Percentiles rank a stretch among this genome's conserved stretches.
phyloP scores from a whole-genome alignment of 768 basidiomycete species.

The Trametes coccinea region DNA sequence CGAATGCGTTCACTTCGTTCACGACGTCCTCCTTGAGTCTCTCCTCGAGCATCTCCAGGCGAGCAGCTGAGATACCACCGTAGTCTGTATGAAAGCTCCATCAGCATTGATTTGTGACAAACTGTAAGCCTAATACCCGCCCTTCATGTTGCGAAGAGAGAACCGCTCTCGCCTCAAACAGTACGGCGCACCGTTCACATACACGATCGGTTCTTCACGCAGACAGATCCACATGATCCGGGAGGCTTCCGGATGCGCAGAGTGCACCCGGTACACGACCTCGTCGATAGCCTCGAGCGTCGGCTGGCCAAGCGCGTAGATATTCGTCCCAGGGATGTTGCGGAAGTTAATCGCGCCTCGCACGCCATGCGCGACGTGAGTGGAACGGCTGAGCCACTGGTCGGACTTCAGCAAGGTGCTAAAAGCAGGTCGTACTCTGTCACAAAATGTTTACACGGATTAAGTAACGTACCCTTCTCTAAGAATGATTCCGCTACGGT shows the following conservation, averaged over 20 bases:
- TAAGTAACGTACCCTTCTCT: conserved; percentile 67
- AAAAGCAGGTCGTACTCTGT: background rate
- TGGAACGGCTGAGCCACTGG: conserved; percentile 80
- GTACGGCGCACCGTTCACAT: conserved; percentile 91
- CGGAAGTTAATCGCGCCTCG: conserved; percentile 97
- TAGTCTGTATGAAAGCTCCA: conserved; percentile 60
- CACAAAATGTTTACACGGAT: background rate
- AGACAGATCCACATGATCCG: conserved; percentile 88
- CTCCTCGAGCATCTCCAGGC: conserved; percentile 89
- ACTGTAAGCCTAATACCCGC: conserved; percentile 34
- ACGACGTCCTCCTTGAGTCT: conserved; percentile 86
- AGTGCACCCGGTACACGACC: conserved; percentile 66
- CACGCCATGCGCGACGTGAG: conserved; percentile 64
- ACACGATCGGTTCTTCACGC: conserved; percentile 90
- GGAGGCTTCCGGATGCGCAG: conserved; percentile 56
- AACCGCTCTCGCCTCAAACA: conserved; percentile 85
- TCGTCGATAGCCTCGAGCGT: conserved; percentile 83
- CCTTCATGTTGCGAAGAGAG: conserved; percentile 93
- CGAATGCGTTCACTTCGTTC: conserved; percentile 78
- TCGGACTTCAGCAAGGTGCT: conserved; percentile 92
- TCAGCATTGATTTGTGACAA: background rate
- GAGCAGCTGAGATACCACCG: conserved; percentile 88
- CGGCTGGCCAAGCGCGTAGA: conserved; percentile 94
- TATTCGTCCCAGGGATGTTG: conserved; percentile 72
- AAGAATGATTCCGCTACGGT: conserved; percentile 91